Base-by-base conservation (phyloP, 306 rosid species). In the Rosa chinensis region DNA sequence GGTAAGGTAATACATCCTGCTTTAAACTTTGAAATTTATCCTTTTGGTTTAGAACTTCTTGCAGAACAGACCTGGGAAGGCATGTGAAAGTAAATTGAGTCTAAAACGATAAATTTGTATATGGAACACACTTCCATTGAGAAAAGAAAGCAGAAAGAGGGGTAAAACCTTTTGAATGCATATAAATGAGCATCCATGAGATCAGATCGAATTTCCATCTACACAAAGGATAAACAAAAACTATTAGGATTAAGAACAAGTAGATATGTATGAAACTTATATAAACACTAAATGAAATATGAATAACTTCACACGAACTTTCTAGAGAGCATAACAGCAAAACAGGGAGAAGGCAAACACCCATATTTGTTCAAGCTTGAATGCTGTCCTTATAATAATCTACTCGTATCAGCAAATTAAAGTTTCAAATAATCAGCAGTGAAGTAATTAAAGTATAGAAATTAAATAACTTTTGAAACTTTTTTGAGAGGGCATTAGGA, bases 131-230 rank as follows among this genome's bases (percentile, higher is more conserved):
- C 7, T 66, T 13, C 23, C 64, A 25, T 70, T 49, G 37, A 47
- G 76, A 66, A 55, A 17, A 61, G 75, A 44, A 71, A 61, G 75
- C 79, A 43, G 45, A 76, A 83, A 45, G 61, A 56, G 32, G 37
- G 62, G 79, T 55, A 43, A 52, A 79, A 96, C 99, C 98, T 93
- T 87, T 90, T 93, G 84, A 96, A 93, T 10, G 98, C 97, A 82
- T 96, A 96, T 82, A 96, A 79, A 85, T 96, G 97, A 35, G 99
- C 94, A 78, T 96, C 99, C 98, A 96, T 93, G 82, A 96, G 98
- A 90, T 93, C 99, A 80, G 92, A 87, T 81, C 93, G 83, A 83
- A 96, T 86, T 89, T 96, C 99, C 94, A 96, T 89, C 99, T 96
- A 77, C 83, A 78, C 45, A 80, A 78, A 82, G 61, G 68, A 82